phyloP scores from a whole-genome alignment of 768 basidiomycete species.

The Trametes meyenii region DNA sequence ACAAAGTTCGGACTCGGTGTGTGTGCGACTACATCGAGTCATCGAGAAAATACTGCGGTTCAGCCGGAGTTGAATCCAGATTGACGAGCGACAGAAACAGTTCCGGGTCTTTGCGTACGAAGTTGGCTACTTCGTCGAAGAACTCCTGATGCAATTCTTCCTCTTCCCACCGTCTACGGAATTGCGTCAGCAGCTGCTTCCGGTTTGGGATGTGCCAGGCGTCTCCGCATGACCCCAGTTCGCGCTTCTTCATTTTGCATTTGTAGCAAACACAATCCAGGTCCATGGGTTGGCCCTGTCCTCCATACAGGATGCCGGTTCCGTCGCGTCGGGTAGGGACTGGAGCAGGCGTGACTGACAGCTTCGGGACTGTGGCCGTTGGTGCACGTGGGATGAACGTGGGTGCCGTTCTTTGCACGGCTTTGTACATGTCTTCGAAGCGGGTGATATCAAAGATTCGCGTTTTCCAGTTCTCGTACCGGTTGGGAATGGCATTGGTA shows the following conservation, averaged over 20 bases:
- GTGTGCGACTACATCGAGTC: constrained; percentile 4
- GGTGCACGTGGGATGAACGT: neutral
- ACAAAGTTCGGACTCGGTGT: neutral
- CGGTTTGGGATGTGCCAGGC: neutral
- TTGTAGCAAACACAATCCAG: constrained; percentile 6
- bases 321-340: neutral
- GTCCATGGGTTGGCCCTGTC: constrained; percentile 27
- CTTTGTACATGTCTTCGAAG: neutral
- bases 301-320: constrained; percentile 13
- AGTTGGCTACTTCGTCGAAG: neutral
- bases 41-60: constrained; percentile 6
- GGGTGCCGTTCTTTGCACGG: neutral
- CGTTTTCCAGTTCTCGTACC: neutral
- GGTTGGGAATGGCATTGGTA: neutral
- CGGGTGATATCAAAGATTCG: neutral
- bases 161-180: constrained; percentile 11
- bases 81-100: neutral
- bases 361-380: neutral
- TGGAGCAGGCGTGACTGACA: neutral
- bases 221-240: constrained; percentile 6
- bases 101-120: constrained; percentile 4
- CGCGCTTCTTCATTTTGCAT: constrained; percentile 9
- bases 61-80: too few relatives aligned
- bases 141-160: neutral
- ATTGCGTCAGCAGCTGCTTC: neutral